Conservation (phyloP, 2,329 filamentous ascomycete genomes). For the Fusarium armeniacum region DNA sequence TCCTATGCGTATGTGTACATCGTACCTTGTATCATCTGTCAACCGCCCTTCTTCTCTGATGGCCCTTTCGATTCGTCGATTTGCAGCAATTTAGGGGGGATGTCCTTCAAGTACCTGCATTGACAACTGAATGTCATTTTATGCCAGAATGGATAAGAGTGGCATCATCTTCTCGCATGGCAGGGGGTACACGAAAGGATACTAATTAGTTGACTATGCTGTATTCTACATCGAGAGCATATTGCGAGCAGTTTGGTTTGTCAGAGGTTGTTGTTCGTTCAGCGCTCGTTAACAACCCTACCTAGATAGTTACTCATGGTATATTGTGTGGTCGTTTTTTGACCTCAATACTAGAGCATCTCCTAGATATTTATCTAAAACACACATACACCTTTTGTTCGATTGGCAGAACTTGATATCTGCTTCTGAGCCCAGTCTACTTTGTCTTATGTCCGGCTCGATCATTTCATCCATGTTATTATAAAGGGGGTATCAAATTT, state of each 20-base stretch:
- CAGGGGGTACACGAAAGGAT: background rate
- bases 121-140: background rate
- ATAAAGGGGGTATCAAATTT: conserved; percentile 52
- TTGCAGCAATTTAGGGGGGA: background rate
- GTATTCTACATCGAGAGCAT: conserved; percentile 12
- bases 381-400: background rate
- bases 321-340: background rate
- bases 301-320: conserved; percentile 4
- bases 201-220: background rate
- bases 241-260: conserved; percentile 29
- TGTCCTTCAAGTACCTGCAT: background rate
- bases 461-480: conserved; percentile 15
- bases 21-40: conserved; percentile 11
- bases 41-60: background rate
- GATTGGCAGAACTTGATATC: background rate
- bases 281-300: background rate
- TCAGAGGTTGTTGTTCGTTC: conserved; percentile 47
- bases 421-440: background rate
- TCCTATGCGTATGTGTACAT: conserved; percentile 43
- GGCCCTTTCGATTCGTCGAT: background rate
- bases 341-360: background rate
- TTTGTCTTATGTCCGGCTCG: background rate
- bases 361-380: conserved; percentile 1
- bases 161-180: background rate
- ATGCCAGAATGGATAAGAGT: background rate